Conservation (phyloP, 2,329 filamentous ascomycete species). For the Neodidymelliopsis sp. region DNA sequence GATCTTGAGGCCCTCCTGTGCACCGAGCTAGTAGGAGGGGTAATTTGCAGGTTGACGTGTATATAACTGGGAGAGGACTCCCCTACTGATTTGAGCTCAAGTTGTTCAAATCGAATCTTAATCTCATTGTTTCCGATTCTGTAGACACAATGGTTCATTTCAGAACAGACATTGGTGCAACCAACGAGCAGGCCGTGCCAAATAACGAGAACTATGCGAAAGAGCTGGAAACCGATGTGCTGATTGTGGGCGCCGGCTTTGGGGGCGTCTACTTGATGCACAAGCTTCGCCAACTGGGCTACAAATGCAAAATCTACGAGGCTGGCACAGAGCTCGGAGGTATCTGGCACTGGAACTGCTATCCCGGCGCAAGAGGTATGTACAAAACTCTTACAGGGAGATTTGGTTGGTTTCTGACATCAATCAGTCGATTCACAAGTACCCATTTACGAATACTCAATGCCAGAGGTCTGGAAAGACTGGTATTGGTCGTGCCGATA, state of each 20-base stretch:
- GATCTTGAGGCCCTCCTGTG: slow-evolving; percentile 18
- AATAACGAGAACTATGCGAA: slow-evolving; percentile 45
- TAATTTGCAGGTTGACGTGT: slow-evolving; percentile 21
- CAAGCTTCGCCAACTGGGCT: slow-evolving; percentile 50
- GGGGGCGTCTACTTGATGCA: slow-evolving; percentile 53
- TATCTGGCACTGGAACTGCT: slow-evolving; percentile 57
- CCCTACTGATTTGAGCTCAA: slow-evolving; percentile 1
- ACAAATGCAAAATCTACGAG: slow-evolving; percentile 52
- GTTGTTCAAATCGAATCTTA: background rate
- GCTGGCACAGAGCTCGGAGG: slow-evolving; percentile 53
- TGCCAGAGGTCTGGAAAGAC: slow-evolving; percentile 58
- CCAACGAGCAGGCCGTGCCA: slow-evolving; percentile 25
- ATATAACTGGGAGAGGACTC: slow-evolving; percentile 22
- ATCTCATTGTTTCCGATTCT: background rate
- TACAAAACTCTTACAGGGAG: background rate
- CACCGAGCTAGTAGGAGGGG: slow-evolving; percentile 24
- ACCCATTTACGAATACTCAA: slow-evolving; percentile 58
- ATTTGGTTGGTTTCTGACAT: background rate
- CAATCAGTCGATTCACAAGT: slow-evolving; percentile 53
- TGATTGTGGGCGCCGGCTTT: slow-evolving; percentile 53
- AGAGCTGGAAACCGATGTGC: slow-evolving; percentile 46
- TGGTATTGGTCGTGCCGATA: slow-evolving; percentile 66
- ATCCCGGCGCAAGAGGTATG: slow-evolving; percentile 51
- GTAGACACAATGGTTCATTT: slow-evolving; percentile 38
- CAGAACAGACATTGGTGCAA: slow-evolving; percentile 42